Evolutionary conservation across 2,329 filamentous ascomycete species (phyloP).

Genomic region (Fusarium haematococcum): DNA sequence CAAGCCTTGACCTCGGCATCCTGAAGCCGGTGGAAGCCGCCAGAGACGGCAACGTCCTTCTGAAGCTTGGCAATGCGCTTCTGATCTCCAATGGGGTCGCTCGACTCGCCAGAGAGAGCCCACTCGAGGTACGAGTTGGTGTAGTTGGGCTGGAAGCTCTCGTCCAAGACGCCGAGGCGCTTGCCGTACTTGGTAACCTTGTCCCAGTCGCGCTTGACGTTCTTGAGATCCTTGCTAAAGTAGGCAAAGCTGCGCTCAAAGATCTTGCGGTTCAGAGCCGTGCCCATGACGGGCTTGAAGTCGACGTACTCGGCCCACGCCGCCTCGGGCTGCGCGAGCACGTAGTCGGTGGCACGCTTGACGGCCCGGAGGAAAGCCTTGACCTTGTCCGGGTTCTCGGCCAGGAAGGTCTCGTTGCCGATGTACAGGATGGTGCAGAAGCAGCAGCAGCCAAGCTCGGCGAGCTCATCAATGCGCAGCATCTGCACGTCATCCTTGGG

Average conservation of each 20-base stretch:
- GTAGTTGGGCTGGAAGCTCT: slow-evolving; percentile 76
- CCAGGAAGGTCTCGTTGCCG: slow-evolving; percentile 77
- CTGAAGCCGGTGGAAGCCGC: slow-evolving; percentile 70
- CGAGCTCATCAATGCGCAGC: slow-evolving; percentile 84
- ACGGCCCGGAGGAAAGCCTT: slow-evolving; percentile 77
- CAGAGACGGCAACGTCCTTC: slow-evolving; percentile 71
- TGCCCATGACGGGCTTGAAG: slow-evolving; percentile 78
- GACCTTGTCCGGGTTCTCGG: slow-evolving; percentile 74
- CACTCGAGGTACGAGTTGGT: slow-evolving; percentile 78
- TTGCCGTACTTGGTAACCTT: slow-evolving; percentile 85
- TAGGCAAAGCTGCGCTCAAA: slow-evolving; percentile 84
- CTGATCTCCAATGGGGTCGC: slow-evolving; percentile 78
- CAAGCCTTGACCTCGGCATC: slow-evolving; percentile 36
- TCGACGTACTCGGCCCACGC: slow-evolving; percentile 78
- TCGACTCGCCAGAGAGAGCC: slow-evolving; percentile 72
- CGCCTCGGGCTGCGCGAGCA: slow-evolving; percentile 70
- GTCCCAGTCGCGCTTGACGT: slow-evolving; percentile 78
- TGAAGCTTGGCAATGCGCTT: slow-evolving; percentile 79
- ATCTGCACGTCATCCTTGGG: slow-evolving; percentile 78
- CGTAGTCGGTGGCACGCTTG: slow-evolving; percentile 80
- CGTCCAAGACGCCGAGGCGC: slow-evolving; percentile 74
- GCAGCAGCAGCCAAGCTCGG: slow-evolving; percentile 84
- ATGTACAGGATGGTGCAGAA: slow-evolving; percentile 88
- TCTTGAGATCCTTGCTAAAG: slow-evolving; percentile 80
- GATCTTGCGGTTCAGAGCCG: slow-evolving; percentile 79